Evolutionary conservation across 2,329 filamentous ascomycete species (phyloP).

Genomic region (Colletotrichum coccodes): DNA sequence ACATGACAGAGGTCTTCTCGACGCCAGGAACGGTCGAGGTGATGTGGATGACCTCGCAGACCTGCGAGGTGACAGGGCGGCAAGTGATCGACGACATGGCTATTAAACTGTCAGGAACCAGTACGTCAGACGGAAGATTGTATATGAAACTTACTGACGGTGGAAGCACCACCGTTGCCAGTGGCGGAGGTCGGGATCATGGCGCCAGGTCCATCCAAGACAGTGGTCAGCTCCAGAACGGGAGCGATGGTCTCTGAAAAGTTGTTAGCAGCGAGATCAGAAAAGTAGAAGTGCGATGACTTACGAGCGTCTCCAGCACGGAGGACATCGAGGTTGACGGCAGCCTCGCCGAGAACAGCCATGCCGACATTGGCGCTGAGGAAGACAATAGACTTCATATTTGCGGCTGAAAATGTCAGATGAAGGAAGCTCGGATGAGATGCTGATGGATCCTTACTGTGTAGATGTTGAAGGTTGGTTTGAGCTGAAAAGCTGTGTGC

Average conservation of each 20-base stretch:
- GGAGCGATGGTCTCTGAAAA: not conserved
- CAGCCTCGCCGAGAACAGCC: not conserved
- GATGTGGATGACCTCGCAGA: not conserved
- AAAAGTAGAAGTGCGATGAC: not conserved
- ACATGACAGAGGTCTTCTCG: not conserved
- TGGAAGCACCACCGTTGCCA: not conserved
- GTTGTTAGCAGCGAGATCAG: not conserved
- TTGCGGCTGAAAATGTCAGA: not conserved
- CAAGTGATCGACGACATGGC: not conserved
- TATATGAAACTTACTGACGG: not conserved
- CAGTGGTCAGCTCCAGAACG: not conserved
- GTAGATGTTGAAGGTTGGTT: not conserved
- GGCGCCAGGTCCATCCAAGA: not conserved
- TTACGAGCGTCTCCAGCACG: not conserved
- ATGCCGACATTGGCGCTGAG: not conserved
- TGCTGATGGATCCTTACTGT: not conserved
- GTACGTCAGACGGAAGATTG: not conserved
- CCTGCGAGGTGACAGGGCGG: not conserved
- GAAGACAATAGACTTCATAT: not conserved
- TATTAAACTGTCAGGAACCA: not conserved
- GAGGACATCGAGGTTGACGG: not conserved
- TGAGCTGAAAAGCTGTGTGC: too few species aligned
- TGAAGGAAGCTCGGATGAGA: not conserved
- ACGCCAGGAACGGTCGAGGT: not conserved
- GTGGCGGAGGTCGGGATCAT: not conserved